Percentiles rank a stretch among this genome's conserved stretches.
These are phyloP conservation scores for Coccinonectria pachysandricola DNA, from an alignment of 2,329 filamentous ascomycete genomes.

Conservation along the genomic window DNA sequence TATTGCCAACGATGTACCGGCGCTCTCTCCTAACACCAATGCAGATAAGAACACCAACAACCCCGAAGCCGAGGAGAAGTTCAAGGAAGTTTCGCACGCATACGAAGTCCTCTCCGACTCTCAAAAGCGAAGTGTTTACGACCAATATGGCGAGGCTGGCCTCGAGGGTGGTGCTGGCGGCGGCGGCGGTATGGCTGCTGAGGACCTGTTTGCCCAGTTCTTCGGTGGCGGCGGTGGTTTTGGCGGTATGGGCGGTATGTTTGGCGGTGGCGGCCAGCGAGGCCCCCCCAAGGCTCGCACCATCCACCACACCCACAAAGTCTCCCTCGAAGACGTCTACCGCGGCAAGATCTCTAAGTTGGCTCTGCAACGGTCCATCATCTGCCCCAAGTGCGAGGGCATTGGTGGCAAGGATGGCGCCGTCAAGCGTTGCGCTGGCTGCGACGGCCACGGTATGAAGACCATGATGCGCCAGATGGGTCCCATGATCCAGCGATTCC, in stretches of 20 bases:
- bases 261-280: constrained; percentile 65
- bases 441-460: constrained; percentile 95
- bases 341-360: constrained; percentile 96
- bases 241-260: constrained; percentile 58
- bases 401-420: constrained; percentile 94
- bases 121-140: constrained; percentile 86
- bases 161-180: constrained; percentile 77
- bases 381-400: constrained; percentile 90
- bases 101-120: constrained; percentile 91
- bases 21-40: constrained; percentile 8
- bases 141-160: constrained; percentile 95
- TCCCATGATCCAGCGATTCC: constrained; percentile 99
- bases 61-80: constrained; percentile 88
- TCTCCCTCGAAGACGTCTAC: constrained; percentile 96
- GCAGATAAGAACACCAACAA: constrained; percentile 94
- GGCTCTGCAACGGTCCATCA: constrained; percentile 91
- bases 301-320: constrained; percentile 97
- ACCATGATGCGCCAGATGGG: constrained; percentile 99
- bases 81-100: constrained; percentile 93
- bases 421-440: constrained; percentile 85
- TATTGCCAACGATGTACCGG: neutral
- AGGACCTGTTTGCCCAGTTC: constrained; percentile 95
- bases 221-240: constrained; percentile 65
- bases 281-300: constrained; percentile 85
- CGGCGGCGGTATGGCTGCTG: constrained; percentile 79